Base-by-base conservation (phyloP, 1,284 basidiomycete species). In the Marasmius fiardii region DNA sequence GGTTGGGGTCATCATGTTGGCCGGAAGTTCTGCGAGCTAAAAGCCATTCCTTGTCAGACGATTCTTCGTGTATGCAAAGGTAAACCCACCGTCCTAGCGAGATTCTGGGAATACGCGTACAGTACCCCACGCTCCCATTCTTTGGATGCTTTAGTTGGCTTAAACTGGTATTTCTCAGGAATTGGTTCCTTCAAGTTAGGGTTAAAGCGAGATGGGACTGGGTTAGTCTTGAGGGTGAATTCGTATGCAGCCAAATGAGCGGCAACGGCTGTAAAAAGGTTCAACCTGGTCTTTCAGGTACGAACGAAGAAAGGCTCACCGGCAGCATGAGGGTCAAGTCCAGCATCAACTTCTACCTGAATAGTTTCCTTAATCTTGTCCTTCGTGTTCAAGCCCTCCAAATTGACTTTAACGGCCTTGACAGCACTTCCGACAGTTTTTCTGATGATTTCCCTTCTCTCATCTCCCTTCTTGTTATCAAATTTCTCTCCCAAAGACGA, bases 11-110 rank as follows among this genome's bases (percentile, higher is more conserved):
- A 90, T 73, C 67, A 91, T 82, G 68, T 95, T 95, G 7, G 85
- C 91, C 35, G 93, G 92, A 3, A 90, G 75, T 70, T 95, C 93
- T 81, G 83, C 87, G 51, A 95, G 78, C 83, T 90, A 66, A 23
- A 23, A 18, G 26, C 6, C 39, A 51, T 37, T 45, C 24, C 39
- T 45, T 53, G 24, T 51, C 47, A 21, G 12, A 37, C 26, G 37
- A 24, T 10, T 21, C 48, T 41, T 39, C 18, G 8, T 11, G 5
- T 20, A 57, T 55, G 35, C 39, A 62, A 33, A 18, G n/a, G 2
- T 53, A 47, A 23, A 61, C 77, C 47, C 66, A 83, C 87, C 52
- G 92, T 93, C 47, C 92, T 80, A 12, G 92, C 90, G 63, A 92
- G 74, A 69, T 95, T 95, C 72, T 95, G 93, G 2, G 90, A 86